Evolutionary conservation across 352 stramenopile species (phyloP).

Genomic region (Blastocystis sp.): DNA sequence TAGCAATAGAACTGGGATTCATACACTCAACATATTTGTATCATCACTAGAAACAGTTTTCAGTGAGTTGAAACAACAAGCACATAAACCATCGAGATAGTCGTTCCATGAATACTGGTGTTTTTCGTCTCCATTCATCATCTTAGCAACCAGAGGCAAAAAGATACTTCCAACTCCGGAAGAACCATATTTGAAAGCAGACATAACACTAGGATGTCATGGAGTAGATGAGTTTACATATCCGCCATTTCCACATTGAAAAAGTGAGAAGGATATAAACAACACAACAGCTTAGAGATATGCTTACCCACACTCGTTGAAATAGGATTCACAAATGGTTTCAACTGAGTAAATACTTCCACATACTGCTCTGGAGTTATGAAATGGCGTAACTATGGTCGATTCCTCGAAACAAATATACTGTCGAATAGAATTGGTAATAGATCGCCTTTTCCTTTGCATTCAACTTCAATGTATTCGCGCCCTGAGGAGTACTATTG

Average conservation of each 20-base stretch:
- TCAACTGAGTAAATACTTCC: neutral
- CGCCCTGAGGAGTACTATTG: neutral
- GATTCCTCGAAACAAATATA: neutral
- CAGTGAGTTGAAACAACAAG: too few species aligned
- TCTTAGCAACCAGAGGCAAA: neutral
- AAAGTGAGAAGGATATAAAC: conserved; percentile 26
- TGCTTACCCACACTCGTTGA: too few species aligned
- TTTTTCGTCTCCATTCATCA: neutral
- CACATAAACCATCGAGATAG: neutral
- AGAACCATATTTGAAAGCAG: neutral
- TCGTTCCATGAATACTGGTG: neutral
- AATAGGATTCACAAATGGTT: neutral
- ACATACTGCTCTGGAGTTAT: neutral
- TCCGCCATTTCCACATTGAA: neutral
- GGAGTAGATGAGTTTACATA: neutral
- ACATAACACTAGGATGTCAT: conserved; percentile 17
- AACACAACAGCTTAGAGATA: neutral
- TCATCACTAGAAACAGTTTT: too few species aligned
- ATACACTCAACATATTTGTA: too few species aligned
- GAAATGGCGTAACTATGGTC: neutral
- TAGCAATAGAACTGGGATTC: too few species aligned
- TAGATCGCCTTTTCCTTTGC: neutral
- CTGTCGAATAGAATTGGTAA: neutral
- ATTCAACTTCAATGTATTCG: neutral
- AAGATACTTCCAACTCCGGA: neutral